These are phyloP conservation scores for Termitomyces sp. DNA, from an alignment of 768 basidiomycete genomes.

Conservation along the genomic window DNA sequence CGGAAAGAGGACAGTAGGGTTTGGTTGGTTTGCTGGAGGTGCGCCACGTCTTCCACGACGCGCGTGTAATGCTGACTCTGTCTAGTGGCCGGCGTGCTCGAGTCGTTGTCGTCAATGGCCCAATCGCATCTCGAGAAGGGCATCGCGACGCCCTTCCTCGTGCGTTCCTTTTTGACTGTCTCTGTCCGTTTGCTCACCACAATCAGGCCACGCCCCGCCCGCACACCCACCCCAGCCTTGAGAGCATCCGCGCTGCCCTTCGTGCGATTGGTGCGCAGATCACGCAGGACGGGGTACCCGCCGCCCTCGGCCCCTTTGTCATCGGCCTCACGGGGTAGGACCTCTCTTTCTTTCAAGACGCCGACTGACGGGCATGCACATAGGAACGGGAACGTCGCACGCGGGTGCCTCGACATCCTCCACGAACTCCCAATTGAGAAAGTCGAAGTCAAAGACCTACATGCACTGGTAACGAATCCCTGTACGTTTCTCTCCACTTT, in stretches of 20 bases:
- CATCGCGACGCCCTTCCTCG: not conserved
- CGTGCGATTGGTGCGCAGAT: not conserved
- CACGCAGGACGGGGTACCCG: not conserved
- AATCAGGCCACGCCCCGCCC: not conserved
- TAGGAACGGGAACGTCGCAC: not conserved
- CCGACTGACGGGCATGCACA: not conserved
- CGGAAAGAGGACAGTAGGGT: conserved; percentile 79
- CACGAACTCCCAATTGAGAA: not conserved
- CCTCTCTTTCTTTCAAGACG: not conserved
- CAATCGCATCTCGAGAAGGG: not conserved
- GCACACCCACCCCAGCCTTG: not conserved
- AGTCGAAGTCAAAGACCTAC: not conserved
- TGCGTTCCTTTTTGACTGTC: not conserved
- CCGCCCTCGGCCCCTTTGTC: not conserved
- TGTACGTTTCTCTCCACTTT: not conserved
- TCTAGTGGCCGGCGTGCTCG: not conserved
- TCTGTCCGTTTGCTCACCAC: not conserved
- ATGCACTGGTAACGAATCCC: not conserved
- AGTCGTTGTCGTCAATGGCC: not conserved
- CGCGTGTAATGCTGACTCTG: too few relatives aligned
- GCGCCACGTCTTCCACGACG: not conserved
- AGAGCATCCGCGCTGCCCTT: not conserved
- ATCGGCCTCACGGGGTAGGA: not conserved
- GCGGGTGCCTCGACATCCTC: not conserved
- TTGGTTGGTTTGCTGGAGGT: conserved; percentile 94